These are phyloP conservation scores for Oxyria digyna DNA, from an alignment of 148 eudicot genomes.

Conservation along the genomic window DNA sequence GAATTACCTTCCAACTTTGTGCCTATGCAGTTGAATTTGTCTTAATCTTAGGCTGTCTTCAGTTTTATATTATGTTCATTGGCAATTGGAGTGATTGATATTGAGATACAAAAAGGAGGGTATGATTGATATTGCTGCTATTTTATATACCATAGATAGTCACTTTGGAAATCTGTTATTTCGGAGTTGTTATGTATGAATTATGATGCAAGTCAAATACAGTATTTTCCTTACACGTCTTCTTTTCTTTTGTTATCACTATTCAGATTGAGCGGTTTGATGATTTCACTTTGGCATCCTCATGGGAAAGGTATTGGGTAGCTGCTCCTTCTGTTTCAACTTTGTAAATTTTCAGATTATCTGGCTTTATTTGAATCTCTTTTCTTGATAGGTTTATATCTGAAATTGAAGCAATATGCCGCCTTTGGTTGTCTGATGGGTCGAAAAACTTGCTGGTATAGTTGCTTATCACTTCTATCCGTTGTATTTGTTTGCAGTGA, in stretches of 20 bases:
- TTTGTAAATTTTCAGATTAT: background rate
- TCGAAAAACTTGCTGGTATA: conserved; percentile 65
- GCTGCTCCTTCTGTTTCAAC: background rate
- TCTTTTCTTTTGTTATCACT: conserved; percentile 6
- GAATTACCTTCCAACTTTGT: background rate
- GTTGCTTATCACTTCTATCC: conserved; percentile 1
- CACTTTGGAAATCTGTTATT: background rate
- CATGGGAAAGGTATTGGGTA: conserved; percentile 84
- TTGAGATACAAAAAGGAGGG: too few relatives aligned
- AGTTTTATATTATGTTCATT: background rate
- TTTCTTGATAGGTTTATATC: conserved; percentile 63
- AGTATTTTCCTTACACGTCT: background rate
- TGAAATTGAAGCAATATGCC: conserved; percentile 85
- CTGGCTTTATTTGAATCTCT: background rate
- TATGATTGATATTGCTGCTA: too few relatives aligned
- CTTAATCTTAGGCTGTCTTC: background rate
- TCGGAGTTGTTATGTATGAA: background rate
- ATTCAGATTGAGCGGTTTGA: conserved; percentile 76
- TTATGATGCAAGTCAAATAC: conserved; percentile 6
- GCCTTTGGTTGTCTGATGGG: conserved; percentile 94
- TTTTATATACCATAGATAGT: background rate
- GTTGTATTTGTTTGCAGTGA: background rate
- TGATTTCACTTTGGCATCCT: conserved; percentile 95
- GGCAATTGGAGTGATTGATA: background rate
- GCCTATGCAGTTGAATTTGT: background rate